Evolutionary conservation across 371 early-diverging fungal genomes (phyloP), one percentile per base, ranked within the genome.

Genomic region (Mucor saturninus): DNA sequence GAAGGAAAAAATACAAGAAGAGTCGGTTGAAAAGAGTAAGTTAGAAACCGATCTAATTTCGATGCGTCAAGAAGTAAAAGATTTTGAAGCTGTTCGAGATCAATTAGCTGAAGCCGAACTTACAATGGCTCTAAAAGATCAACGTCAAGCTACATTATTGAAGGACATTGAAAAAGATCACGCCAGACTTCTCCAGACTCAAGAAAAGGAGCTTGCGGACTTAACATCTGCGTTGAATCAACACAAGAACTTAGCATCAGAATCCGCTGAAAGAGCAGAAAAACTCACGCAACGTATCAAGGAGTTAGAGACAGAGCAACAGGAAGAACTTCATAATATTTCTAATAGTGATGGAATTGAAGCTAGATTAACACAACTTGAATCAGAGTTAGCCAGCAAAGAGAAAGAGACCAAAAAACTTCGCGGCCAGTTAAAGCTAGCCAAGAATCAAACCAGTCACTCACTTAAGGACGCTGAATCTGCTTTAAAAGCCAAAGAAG

Each of bases 401-500:
- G 60, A 60, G 42, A 67, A 63, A 37, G 71, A 69, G 38, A 50
- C 56, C 5, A 69, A 69, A 29, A 69, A 65, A 35, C 43, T 69
- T 5, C 52, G 69, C 21, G 69, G 69, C 2, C 69, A 69, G 50
- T 10, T 69, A 8, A 57, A 62, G 14, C 31, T 69, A 37, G 26
- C 43, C 9, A 64, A 69, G 13, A 59, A 64, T 10, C 68, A 68
- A 50, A 62, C 43, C 30, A 59, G 3, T 10, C 26, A 38, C 11
- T 65, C 65, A 14, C 11, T 60, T 3, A 67, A 67, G 11, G 39
- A 56, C 7, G 15, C 13, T 4, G 60, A 68, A 21, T 11, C 28
- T 9, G 39, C 37, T 7, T 21, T 64, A 4, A 64, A 64, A 29
- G 61, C 45, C 14, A 51, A 61, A 21, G 49, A 64, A 42, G 13